These are phyloP conservation scores for Lodderomyces elongisporus DNA, from an alignment of 1,139 yeast species.

Conservation along the genomic window DNA sequence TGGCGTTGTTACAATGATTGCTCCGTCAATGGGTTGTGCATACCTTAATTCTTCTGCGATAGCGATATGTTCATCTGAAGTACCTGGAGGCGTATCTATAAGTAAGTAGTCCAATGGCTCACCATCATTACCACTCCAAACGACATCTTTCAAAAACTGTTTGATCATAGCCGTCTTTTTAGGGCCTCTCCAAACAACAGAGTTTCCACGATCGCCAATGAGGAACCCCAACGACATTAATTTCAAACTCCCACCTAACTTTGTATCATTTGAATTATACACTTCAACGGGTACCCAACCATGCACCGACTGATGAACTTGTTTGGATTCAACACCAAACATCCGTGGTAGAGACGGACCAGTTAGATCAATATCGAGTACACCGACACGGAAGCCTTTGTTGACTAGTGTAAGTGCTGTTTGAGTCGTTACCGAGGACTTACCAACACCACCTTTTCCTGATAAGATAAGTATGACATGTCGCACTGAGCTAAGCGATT, in stretches of 20 bases:
- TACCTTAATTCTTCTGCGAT: constrained; percentile 83
- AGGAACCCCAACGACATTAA: constrained; percentile 92
- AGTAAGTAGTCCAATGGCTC: constrained; percentile 65
- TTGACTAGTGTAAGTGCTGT: constrained; percentile 72
- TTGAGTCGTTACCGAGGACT: constrained; percentile 92
- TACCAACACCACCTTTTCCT: constrained; percentile 72
- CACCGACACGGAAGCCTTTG: constrained; percentile 79
- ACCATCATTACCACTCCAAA: constrained; percentile 66
- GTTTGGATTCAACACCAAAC: constrained; percentile 82
- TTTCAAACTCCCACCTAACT: constrained; percentile 34
- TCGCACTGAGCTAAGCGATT: constrained; percentile 56
- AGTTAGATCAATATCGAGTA: constrained; percentile 88
- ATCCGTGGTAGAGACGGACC: constrained; percentile 97
- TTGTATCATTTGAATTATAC: constrained; percentile 22
- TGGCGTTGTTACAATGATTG: constrained; percentile 46
- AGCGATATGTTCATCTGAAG: constrained; percentile 96
- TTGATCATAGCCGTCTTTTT: constrained; percentile 96
- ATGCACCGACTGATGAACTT: constrained; percentile 72
- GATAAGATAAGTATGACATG: constrained; percentile 53
- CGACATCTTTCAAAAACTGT: constrained; percentile 85
- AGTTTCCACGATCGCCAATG: constrained; percentile 74
- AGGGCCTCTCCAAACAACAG: constrained; percentile 98
- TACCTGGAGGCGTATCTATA: constrained; percentile 98
- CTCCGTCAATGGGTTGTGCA: constrained; percentile 45
- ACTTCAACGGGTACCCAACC: constrained; percentile 90